Evolutionary conservation across 2,329 filamentous ascomycete species (phyloP).

Genomic region (Passalora sequoiae): DNA sequence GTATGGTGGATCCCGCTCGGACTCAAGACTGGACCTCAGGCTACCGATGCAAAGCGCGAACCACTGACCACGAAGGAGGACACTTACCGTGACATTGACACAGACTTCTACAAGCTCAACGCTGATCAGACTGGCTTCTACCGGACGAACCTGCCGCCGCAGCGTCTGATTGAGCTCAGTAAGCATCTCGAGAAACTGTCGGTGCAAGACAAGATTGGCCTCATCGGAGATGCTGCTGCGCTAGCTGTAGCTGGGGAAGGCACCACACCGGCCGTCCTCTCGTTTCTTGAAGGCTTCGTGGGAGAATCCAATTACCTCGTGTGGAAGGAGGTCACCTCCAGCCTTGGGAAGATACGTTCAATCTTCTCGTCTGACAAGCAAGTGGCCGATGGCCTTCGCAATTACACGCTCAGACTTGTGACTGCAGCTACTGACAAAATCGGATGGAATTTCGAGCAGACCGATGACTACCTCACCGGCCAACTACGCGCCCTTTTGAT

Average conservation of each 20-base stretch:
- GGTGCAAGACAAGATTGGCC: constrained; percentile 85
- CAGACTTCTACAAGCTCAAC: constrained; percentile 91
- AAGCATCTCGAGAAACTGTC: constrained; percentile 69
- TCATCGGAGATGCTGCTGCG: constrained; percentile 83
- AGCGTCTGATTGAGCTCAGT: constrained; percentile 73
- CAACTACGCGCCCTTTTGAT: constrained; percentile 81
- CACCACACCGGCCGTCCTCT: constrained; percentile 73
- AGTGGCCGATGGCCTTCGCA: constrained; percentile 67
- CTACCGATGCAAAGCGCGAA: constrained; percentile 57
- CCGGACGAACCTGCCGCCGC: constrained; percentile 86
- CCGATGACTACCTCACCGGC: constrained; percentile 75
- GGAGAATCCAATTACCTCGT: constrained; percentile 80
- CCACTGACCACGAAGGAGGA: constrained; percentile 72
- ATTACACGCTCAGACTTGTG: constrained; percentile 73
- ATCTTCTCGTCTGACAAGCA: constrained; percentile 73
- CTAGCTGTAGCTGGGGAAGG: constrained; percentile 83
- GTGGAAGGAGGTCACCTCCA: constrained; percentile 78
- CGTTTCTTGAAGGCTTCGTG: constrained; percentile 78
- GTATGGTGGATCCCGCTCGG: constrained; percentile 94
- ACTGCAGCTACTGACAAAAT: constrained; percentile 68
- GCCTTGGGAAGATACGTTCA: constrained; percentile 71
- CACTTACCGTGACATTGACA: constrained; percentile 67
- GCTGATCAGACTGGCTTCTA: constrained; percentile 84
- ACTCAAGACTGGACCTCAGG: constrained; percentile 67
- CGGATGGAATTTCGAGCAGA: constrained; percentile 75